These are phyloP conservation scores for Protea cynaroides DNA, from an alignment of 164 flowering plant species.

Conservation along the genomic window DNA sequence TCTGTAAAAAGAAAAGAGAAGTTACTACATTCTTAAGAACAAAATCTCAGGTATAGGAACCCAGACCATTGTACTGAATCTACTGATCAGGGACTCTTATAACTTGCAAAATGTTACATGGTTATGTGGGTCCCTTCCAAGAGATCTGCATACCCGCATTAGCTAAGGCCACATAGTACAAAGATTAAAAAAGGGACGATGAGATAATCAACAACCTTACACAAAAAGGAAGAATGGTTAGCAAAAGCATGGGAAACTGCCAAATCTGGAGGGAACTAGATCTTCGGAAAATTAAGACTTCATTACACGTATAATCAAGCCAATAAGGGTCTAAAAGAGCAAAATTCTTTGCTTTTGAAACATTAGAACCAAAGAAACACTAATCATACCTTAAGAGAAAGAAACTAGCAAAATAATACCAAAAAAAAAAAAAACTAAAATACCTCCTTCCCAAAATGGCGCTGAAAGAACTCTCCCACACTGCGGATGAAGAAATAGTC, in stretches of 20 bases:
- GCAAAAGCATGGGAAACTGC: background rate
- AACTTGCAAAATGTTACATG: no score
- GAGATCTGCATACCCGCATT: background rate
- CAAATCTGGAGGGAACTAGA: background rate
- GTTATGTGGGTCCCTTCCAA: no score
- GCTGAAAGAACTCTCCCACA: conserved; percentile 78
- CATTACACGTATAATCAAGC: background rate
- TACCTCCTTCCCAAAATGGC: conserved; percentile 96
- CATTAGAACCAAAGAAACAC: background rate
- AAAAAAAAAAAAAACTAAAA: background rate
- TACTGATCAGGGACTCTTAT: no score
- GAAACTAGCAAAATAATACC: background rate
- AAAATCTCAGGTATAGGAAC: no score
- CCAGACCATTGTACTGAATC: no score
- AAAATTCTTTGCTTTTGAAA: background rate
- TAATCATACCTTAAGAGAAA: background rate
- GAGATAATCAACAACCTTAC: conserved; percentile 86
- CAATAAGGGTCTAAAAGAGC: background rate
- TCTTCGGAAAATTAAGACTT: background rate
- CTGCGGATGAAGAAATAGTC: conserved; percentile 34
- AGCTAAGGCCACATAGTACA: background rate
- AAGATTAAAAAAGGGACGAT: conserved; percentile 63
- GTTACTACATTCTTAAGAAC: no score
- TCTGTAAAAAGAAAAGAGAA: conserved; percentile 38
- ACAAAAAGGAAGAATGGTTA: conserved; percentile 1